These are phyloP conservation scores for Monosporascus ibericus DNA, from an alignment of 2,329 filamentous ascomycete species.

Conservation along the genomic window DNA sequence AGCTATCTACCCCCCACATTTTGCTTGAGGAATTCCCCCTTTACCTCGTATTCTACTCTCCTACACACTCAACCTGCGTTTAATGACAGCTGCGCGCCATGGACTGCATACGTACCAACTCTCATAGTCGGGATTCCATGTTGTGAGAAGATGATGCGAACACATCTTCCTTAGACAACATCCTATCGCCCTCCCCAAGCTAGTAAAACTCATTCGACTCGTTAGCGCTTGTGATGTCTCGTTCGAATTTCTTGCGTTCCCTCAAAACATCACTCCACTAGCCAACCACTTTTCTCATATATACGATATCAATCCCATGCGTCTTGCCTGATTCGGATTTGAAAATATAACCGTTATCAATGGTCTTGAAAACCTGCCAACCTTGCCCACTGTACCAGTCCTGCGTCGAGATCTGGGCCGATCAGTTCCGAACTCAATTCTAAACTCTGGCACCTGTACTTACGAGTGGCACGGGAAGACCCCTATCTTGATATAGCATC, in stretches of 20 bases:
- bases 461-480: constrained; percentile 20
- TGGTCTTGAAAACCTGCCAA: background rate
- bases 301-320: background rate
- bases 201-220: background rate
- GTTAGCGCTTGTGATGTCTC: too few relatives aligned
- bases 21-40: too few relatives aligned
- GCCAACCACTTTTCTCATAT: background rate
- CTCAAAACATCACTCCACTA: background rate
- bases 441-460: constrained; percentile 4
- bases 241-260: background rate
- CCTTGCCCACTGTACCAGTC: background rate
- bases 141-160: too few relatives aligned
- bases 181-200: background rate
- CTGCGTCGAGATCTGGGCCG: background rate
- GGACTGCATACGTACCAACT: too few relatives aligned
- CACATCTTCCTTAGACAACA: too few relatives aligned
- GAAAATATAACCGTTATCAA: background rate
- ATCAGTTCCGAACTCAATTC: background rate
- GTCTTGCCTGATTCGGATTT: background rate
- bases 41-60: too few relatives aligned
- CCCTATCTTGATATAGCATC: constrained; percentile 20
- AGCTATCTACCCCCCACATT: too few relatives aligned
- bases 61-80: too few relatives aligned
- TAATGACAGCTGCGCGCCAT: too few relatives aligned
- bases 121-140: too few relatives aligned